These are phyloP conservation scores for Neofusicoccum laricinum DNA, from an alignment of 2,329 filamentous ascomycete species.

Conservation along the genomic window DNA sequence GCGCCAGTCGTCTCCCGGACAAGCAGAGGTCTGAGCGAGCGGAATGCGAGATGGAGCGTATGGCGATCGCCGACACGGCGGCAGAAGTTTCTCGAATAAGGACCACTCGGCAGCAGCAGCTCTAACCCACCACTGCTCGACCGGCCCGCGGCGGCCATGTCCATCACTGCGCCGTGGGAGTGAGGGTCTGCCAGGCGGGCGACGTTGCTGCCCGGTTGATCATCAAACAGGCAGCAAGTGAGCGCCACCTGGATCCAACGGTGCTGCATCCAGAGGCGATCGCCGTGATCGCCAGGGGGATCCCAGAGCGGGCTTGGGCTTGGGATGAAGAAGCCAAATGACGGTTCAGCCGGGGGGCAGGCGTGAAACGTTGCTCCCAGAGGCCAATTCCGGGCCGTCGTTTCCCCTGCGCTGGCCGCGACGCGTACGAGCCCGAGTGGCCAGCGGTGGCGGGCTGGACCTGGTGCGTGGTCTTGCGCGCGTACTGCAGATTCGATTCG, in stretches of 20 bases:
- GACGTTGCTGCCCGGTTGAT: slow-evolving; percentile 2
- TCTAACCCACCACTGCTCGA: not conserved
- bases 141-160: not conserved
- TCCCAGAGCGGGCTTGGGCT: slow-evolving; percentile 3
- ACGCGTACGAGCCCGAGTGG: slow-evolving; percentile 2
- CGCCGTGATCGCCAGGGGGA: slow-evolving; percentile 14
- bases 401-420: slow-evolving; percentile 3
- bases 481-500: not conserved
- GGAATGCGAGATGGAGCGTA: slow-evolving; percentile 11
- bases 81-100: slow-evolving; percentile 6
- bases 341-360: not conserved
- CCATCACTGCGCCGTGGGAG: not conserved
- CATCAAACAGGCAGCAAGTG: slow-evolving; percentile 6
- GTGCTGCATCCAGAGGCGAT: slow-evolving; percentile 10
- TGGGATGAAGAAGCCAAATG: slow-evolving; percentile 14
- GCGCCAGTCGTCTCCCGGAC: slow-evolving; percentile 6
- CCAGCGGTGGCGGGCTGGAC: not conserved
- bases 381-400: slow-evolving; percentile 3
- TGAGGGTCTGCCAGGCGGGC: not conserved
- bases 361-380: slow-evolving; percentile 10
- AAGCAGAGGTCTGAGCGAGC: slow-evolving; percentile 9
- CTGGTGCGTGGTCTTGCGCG: not conserved
- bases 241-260: slow-evolving; percentile 1
- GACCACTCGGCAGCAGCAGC: not conserved
- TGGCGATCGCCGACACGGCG: slow-evolving; percentile 9